Percentiles rank a stretch among this genome's conserved stretches.
Evolutionary conservation across 805 yeast genomes (phyloP).

Genomic region (Saturnispora kantuleensis): DNA sequence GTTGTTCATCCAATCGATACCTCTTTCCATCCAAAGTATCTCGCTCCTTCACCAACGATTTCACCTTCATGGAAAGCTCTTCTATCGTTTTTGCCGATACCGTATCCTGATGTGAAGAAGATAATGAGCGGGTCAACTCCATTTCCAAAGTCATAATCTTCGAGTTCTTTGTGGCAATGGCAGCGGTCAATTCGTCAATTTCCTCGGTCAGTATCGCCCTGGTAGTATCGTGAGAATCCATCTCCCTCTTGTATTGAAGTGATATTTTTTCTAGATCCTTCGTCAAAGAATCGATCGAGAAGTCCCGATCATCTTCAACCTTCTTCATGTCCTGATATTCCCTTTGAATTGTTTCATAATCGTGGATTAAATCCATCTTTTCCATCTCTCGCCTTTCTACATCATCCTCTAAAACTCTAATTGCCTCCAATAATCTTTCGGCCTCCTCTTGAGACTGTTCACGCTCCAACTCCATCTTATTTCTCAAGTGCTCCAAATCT

Average conservation of each 20-base stretch:
- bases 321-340: constrained; percentile 11
- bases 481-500: constrained; percentile 3
- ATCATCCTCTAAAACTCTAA: constrained; percentile 17
- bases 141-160: constrained; percentile 4
- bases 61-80: constrained; percentile 8
- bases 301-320: not conserved
- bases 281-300: constrained; percentile 11
- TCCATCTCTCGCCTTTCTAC: constrained; percentile 30
- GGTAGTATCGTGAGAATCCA: constrained; percentile 18
- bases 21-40: constrained; percentile 1
- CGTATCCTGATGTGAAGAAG: not conserved
- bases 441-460: constrained; percentile 8
- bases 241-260: constrained; percentile 24
- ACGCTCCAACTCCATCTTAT: constrained; percentile 8
- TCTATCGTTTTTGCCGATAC: constrained; percentile 2
- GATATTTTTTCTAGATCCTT: constrained; percentile 32
- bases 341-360: constrained; percentile 26
- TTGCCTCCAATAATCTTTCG: constrained; percentile 19
- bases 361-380: constrained; percentile 28
- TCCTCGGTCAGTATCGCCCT: constrained; percentile 11
- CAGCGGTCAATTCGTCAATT: constrained; percentile 12
- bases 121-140: constrained; percentile 1
- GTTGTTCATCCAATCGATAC: not conserved
- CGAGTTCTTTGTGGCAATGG: constrained; percentile 10
- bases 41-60: constrained; percentile 1